Evolutionary conservation across 2,329 filamentous ascomycete genomes (phyloP).

Genomic region (Parastagonospora avenae): DNA sequence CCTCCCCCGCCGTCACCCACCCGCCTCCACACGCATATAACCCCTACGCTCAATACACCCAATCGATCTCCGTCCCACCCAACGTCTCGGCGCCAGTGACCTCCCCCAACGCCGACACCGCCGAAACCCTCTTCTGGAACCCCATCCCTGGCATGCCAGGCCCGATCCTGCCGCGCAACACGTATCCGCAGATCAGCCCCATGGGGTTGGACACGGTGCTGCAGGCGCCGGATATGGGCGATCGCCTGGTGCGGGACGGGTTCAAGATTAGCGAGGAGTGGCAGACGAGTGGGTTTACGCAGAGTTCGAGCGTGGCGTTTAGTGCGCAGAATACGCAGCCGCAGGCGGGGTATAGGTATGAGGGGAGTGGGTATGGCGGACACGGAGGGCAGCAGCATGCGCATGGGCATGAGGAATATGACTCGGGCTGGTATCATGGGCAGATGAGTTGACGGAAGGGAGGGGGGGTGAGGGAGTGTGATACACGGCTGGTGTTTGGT

Average conservation of each 20-base stretch:
- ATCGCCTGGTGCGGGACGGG: slow-evolving; percentile 40
- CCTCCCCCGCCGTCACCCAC: slow-evolving; percentile 18
- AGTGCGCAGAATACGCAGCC: too few species aligned
- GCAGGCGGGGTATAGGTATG: too few species aligned
- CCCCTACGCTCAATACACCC: slow-evolving; percentile 18
- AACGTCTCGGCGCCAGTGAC: slow-evolving; percentile 17
- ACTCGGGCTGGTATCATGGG: too few species aligned
- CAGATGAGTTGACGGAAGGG: too few species aligned
- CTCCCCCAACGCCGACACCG: slow-evolving; percentile 13
- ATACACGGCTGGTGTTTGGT: too few species aligned
- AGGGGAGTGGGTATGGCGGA: too few species aligned
- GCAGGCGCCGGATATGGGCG: slow-evolving; percentile 32
- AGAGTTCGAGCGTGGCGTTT: background rate
- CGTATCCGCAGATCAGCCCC: slow-evolving; percentile 31
- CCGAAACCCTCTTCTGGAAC: slow-evolving; percentile 42
- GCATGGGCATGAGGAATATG: too few species aligned
- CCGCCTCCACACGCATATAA: slow-evolving; percentile 14
- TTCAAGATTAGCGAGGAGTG: slow-evolving; percentile 40
- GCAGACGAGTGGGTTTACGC: slow-evolving; percentile 10
- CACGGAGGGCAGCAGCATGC: too few species aligned
- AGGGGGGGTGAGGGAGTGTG: too few species aligned
- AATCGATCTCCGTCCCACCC: slow-evolving; percentile 16
- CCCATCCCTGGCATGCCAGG: slow-evolving; percentile 49
- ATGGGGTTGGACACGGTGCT: slow-evolving; percentile 46
- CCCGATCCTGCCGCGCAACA: slow-evolving; percentile 40